phyloP scores from a whole-genome alignment of 108 stramenopile genomes.

The Skeletonema grethae region DNA sequence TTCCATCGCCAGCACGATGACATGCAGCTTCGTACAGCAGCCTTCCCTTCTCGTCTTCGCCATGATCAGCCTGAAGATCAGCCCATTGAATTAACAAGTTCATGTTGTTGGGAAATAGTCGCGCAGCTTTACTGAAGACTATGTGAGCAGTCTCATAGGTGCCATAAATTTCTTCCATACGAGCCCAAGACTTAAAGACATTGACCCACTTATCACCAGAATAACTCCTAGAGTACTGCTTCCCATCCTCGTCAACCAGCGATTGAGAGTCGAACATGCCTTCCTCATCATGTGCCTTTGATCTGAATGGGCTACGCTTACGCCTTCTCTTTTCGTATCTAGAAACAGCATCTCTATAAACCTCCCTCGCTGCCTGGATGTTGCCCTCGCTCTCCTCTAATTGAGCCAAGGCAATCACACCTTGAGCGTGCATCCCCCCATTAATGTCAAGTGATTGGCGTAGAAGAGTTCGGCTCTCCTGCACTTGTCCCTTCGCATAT shows the following conservation, averaged over 20 bases:
- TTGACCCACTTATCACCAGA: constrained; percentile 78
- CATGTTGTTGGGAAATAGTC: constrained; percentile 54
- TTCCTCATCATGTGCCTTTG: constrained; percentile 3
- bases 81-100: constrained; percentile 67
- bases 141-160: constrained; percentile 54
- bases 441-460: constrained; percentile 54
- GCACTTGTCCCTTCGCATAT: constrained; percentile 62
- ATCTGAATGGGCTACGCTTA: constrained; percentile 9
- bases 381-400: constrained; percentile 76
- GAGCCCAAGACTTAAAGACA: constrained; percentile 77
- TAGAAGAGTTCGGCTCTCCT: constrained; percentile 55
- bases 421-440: constrained; percentile 70
- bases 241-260: constrained; percentile 8
- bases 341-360: constrained; percentile 53
- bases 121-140: constrained; percentile 63
- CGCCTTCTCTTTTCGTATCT: constrained; percentile 36
- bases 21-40: constrained; percentile 59
- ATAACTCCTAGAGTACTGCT: constrained; percentile 39
- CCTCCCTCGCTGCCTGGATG: constrained; percentile 57
- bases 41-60: constrained; percentile 44
- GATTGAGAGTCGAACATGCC: constrained; percentile 20
- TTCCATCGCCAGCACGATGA: constrained; percentile 32
- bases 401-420: constrained; percentile 73
- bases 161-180: constrained; percentile 74
- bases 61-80: constrained; percentile 48